Base-by-base conservation (phyloP, 2,329 filamentous ascomycete genomes). In the Emergomyces orientalis region DNA sequence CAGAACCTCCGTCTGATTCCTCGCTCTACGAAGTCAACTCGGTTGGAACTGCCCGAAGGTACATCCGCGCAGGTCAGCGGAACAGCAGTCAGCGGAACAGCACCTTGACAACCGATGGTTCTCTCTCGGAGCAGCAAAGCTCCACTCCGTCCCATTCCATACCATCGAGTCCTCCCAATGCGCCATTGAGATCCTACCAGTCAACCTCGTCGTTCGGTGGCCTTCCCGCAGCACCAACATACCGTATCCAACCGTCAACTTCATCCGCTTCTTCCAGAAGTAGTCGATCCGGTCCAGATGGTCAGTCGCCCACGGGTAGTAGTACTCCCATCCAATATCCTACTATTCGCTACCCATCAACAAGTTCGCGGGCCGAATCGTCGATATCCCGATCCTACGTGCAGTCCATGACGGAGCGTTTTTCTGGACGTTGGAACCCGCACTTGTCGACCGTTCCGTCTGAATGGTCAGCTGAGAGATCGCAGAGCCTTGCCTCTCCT, bases 371-470 rank as follows among this genome's bases (percentile, higher is more conserved):
- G 58, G 74, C 72, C 17, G 76, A 77, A 56, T 69, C 69, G n/a
- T 73, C 73, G 0, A 65, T 68, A 43, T 70, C 70, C 32, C 67
- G 65, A 22, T 62, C 66, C 51, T 55, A 67, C 7, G 71, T 70
- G 27, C 72, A 73, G 58, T 71, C 72, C 43, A 71, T 73, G 55
- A 71, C 71, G 8, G 73, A 74, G 43, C 70, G 69, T 27, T 70
- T 72, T 25, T 71, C 72, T 17, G 70, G 73, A 25, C 73, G 72
- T 60, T 77, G 76, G 70, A 76, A 76, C 61, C 75, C 75, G 57
- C 75, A 77, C 54, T 69, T 80, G 30, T 80, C 78, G 14, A 76
- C 76, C 9, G 76, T 80, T 5, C 76, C 76, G 1, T 80, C 79
- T 22, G 74, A 75, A 62, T 74, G 72, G 71, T 76, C 75, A 14